A percentile compares a stretch with the other conserved stretches of the same genome.
Conservation (phyloP, 441 rosid species). For the Populus trichocarpa region DNA sequence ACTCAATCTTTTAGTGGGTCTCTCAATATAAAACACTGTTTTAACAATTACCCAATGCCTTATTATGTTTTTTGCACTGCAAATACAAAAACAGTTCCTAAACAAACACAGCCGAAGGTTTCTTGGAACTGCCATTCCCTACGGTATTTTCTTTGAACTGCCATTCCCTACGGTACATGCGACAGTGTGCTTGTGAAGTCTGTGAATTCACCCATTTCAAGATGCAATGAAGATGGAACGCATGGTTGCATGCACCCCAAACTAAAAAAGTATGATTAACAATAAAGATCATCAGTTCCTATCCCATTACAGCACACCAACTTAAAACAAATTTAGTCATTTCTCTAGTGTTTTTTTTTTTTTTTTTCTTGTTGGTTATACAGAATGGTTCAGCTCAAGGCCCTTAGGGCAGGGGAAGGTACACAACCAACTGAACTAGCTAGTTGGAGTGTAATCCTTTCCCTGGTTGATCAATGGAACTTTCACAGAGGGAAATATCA, state of each 20-base stretch:
- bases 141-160: constrained; percentile 19
- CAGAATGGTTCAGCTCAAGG: background rate
- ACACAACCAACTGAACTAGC: background rate
- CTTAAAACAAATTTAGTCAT: background rate
- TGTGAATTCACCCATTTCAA: constrained; percentile 89
- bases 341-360: background rate
- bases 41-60: no score
- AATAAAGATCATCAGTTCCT: background rate
- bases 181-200: constrained; percentile 78
- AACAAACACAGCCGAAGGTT: no score
- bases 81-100: no score
- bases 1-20: no score
- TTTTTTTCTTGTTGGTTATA: background rate
- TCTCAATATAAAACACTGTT: no score
- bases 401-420: background rate
- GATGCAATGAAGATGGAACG: constrained; percentile 90
- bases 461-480: background rate
- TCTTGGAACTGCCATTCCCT: no score
- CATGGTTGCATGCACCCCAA: constrained; percentile 87
- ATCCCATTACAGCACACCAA: background rate
- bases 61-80: no score
- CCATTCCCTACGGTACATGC: constrained; percentile 89
- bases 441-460: background rate
- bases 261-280: constrained; percentile 28
- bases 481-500: background rate